Conservation (phyloP, 305 asterid genomes). For the Nicotiana rustica region DNA sequence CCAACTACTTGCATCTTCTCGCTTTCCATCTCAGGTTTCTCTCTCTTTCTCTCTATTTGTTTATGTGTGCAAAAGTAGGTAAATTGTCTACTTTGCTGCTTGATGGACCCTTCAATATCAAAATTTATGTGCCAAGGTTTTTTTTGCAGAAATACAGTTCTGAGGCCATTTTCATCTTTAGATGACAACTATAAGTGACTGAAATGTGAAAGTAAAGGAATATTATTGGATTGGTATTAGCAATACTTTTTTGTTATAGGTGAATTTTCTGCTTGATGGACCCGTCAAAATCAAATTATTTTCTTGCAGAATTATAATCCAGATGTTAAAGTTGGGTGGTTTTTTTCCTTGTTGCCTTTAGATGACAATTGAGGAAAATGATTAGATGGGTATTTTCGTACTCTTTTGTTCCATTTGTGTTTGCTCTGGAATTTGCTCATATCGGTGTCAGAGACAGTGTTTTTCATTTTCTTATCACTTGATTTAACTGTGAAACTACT, state of each 20-base stretch:
- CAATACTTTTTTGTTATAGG: not conserved
- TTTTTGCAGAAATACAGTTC: slow-evolving; percentile 4
- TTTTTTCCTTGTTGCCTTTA: not conserved
- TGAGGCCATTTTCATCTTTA: not conserved
- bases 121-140: not conserved
- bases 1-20: not conserved
- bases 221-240: not conserved
- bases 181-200: not conserved
- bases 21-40: slow-evolving; percentile 26
- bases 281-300: not conserved
- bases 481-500: not conserved
- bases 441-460: not conserved
- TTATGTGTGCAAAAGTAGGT: not conserved
- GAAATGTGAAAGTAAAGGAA: not conserved
- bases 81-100: not conserved
- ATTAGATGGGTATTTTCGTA: not conserved
- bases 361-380: not conserved
- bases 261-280: not conserved
- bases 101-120: not conserved
- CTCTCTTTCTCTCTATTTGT: not conserved
- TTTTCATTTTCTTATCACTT: not conserved
- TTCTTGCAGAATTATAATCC: not conserved
- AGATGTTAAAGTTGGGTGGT: not conserved
- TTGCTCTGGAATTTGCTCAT: not conserved
- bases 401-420: slow-evolving; percentile 8